Conservation (phyloP, 306 rosid species). For the Echinosophora koreensis region DNA sequence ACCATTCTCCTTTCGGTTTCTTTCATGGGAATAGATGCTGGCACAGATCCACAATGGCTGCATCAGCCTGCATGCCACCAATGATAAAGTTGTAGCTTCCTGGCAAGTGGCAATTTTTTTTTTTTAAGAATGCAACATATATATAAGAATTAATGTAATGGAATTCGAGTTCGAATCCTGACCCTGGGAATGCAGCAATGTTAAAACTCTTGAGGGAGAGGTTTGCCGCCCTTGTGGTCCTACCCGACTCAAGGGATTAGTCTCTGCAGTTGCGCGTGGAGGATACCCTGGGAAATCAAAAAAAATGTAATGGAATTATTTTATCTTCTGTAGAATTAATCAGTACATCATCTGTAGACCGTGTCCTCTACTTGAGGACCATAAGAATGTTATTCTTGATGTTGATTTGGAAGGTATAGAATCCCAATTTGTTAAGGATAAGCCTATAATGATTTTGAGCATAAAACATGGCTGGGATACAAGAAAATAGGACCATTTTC, state of each 20-base stretch:
- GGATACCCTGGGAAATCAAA: too few species aligned
- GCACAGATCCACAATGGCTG: neutral
- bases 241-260: too few species aligned
- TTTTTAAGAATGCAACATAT: neutral
- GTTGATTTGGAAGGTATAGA: slow-evolving; percentile 29
- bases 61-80: slow-evolving; percentile 13
- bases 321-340: neutral
- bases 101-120: neutral
- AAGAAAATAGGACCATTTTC: slow-evolving; percentile 1
- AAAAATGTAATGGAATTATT: too few species aligned
- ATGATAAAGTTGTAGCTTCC: neutral
- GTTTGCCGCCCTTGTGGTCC: too few species aligned
- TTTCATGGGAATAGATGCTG: slow-evolving; percentile 20
- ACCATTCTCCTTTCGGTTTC: neutral
- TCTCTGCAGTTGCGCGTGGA: too few species aligned
- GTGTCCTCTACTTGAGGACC: slow-evolving; percentile 10
- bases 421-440: slow-evolving; percentile 25
- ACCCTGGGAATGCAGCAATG: too few species aligned
- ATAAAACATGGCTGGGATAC: slow-evolving; percentile 24
- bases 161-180: too few species aligned
- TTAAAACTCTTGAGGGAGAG: too few species aligned
- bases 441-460: neutral
- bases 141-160: too few species aligned
- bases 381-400: slow-evolving; percentile 31
- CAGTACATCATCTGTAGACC: neutral